phyloP scores from a whole-genome alignment of 345 rosid species.

The Salix dunnii region DNA sequence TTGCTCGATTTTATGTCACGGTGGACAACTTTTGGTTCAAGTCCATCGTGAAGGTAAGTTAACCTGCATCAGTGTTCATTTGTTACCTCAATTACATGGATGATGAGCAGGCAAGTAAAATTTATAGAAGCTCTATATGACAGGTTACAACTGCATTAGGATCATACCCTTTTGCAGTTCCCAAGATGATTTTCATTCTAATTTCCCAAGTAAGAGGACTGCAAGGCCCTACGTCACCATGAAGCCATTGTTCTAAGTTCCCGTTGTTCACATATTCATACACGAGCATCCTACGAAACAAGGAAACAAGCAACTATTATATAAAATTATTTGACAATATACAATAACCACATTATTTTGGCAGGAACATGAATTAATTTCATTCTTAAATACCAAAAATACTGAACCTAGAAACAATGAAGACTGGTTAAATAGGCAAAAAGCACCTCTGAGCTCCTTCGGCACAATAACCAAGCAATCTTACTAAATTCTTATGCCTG shows the following conservation, averaged over 20 bases:
- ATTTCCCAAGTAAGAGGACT: constrained; percentile 35
- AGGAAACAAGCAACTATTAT: background rate
- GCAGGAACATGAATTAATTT: background rate
- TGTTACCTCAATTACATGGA: background rate
- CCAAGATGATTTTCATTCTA: constrained; percentile 38
- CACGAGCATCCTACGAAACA: constrained; percentile 63
- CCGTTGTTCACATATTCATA: constrained; percentile 85
- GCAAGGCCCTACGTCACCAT: constrained; percentile 30
- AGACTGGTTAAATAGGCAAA: background rate
- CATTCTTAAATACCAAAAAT: background rate
- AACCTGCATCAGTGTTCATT: constrained; percentile 37
- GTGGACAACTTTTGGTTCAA: constrained; percentile 93
- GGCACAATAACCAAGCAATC: constrained; percentile 88
- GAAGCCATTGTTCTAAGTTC: constrained; percentile 32
- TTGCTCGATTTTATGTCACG: constrained; percentile 89
- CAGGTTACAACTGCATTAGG: background rate
- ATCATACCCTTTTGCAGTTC: constrained; percentile 78
- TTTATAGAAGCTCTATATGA: background rate
- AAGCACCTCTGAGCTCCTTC: constrained; percentile 92
- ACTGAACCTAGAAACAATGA: background rate
- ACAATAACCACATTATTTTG: background rate
- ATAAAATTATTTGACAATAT: background rate
- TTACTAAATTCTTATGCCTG: constrained; percentile 83
- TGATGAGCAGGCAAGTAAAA: background rate
- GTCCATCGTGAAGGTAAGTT: constrained; percentile 89